Evolutionary conservation across 83 land plant genomes (phyloP).

Genomic region (Picea mariana): DNA sequence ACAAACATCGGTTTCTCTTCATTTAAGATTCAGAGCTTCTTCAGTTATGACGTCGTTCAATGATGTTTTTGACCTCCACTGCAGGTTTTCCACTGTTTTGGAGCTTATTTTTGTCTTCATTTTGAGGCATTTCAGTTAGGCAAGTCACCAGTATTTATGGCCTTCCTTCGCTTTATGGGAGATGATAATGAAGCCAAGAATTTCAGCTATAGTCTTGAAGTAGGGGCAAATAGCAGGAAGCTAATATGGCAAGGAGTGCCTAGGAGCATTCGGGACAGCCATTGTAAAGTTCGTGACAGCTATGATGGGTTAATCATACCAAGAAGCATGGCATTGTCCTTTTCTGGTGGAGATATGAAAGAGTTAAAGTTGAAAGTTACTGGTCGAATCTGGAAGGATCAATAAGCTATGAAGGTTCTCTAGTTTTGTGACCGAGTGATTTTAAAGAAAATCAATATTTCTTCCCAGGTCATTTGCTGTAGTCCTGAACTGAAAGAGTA

Average conservation of each 20-base stretch:
- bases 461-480: too few relatives aligned
- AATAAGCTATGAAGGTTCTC: constrained; percentile 3
- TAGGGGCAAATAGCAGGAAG: constrained; percentile 58
- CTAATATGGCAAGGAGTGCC: constrained; percentile 61
- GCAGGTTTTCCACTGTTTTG: constrained; percentile 56
- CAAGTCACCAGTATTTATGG: constrained; percentile 52
- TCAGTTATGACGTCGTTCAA: too few relatives aligned
- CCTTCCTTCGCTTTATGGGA: constrained; percentile 61
- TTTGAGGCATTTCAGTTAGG: constrained; percentile 60
- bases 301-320: constrained; percentile 61
- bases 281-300: constrained; percentile 56
- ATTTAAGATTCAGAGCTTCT: too few relatives aligned
- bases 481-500: too few relatives aligned
- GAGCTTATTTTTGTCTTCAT: constrained; percentile 55
- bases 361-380: constrained; percentile 60
- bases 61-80: too few relatives aligned
- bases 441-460: too few relatives aligned
- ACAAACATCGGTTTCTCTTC: too few relatives aligned
- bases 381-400: constrained; percentile 67
- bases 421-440: too few relatives aligned
- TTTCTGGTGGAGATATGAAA: too few relatives aligned
- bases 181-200: constrained; percentile 52
- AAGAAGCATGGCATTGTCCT: constrained; percentile 67
- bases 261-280: constrained; percentile 62
- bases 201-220: constrained; percentile 62